These are phyloP conservation scores for Saccharomycopsis guyanensis DNA, from an alignment of 805 yeast genomes.

Conservation along the genomic window DNA sequence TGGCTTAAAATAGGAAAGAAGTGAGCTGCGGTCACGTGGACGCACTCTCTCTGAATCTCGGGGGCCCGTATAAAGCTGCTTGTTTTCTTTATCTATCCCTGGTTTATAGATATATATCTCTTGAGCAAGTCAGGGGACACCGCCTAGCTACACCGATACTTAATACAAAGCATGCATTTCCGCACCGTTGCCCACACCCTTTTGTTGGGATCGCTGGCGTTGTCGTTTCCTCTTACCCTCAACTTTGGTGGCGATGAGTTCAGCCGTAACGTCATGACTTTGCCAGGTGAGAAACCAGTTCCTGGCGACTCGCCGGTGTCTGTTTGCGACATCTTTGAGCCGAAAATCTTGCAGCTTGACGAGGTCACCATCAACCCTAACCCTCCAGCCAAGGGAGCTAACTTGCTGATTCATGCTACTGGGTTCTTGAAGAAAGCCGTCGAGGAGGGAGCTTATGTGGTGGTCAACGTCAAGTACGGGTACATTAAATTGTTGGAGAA, in stretches of 20 bases:
- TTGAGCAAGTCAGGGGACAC: neutral
- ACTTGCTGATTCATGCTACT: conserved; percentile 68
- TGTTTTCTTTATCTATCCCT: neutral
- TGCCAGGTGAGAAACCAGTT: conserved; percentile 53
- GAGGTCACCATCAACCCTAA: conserved; percentile 64
- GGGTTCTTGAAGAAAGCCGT: conserved; percentile 54
- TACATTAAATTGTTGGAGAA: conserved; percentile 82
- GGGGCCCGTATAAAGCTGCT: neutral
- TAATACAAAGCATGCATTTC: neutral
- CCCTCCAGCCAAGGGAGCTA: conserved; percentile 83
- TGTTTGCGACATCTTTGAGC: conserved; percentile 58
- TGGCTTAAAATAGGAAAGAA: conserved; percentile 30
- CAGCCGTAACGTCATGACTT: conserved; percentile 17
- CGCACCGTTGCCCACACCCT: neutral
- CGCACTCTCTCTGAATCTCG: neutral
- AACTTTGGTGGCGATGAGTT: conserved; percentile 7
- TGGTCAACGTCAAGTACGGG: conserved; percentile 88
- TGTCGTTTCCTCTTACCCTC: conserved; percentile 19
- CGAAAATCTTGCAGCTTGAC: conserved; percentile 59
- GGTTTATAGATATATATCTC: neutral
- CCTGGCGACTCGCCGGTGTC: conserved; percentile 87
- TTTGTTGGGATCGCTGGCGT: neutral
- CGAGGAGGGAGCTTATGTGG: conserved; percentile 86
- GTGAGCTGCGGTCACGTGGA: conserved; percentile 7
- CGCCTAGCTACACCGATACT: neutral